Base-by-base conservation (phyloP, 2,329 filamentous ascomycete species). In the Exophiala sideris region DNA sequence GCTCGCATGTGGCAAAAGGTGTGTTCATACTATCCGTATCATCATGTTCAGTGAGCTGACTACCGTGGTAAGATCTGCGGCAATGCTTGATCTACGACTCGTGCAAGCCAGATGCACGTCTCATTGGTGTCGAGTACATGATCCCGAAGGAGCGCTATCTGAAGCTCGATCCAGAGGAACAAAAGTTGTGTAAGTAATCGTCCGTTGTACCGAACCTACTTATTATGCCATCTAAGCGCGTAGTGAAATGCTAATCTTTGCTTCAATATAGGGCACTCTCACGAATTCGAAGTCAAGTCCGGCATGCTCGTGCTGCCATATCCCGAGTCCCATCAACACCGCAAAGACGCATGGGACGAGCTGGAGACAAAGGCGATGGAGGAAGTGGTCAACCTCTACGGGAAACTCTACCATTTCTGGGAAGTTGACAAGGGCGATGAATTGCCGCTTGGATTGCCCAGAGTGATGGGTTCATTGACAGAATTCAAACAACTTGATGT, bases 81-180 rank as follows among this genome's bases (percentile, higher is more conserved):
- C 89, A 95, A 75, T 95, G 90, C 68, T 81, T 95, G 29, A 80
- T 95, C 58, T 95, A 94, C 73, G 89, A 95, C 70, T 81, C 82
- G 0, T 78, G 85, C 0, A 76, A 78, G 0, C 76, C 81, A 6
- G 80, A 82, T 21, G 89, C 89, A 0, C 81, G 86, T 0, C 79
- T 95, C 14, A 89, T 95, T 57, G 90, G 89, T 7, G 79, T 95
- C 63, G 90, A 95, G 69, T 64, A 95, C 75, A 91, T 94, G 88
- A 84, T 95, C 64, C 85, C 85, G 0, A 80, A 83, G 0, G 74
- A 76, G 3, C 73, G 94, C 0, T 95, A 86, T 73, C 76, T 80
- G 35, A 82, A 80, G 0, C 80, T 95, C 0, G 78, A 82, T 1
- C 42, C 71, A 0, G 80, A 85, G 16, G 90, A 95, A 72, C 83